phyloP scores from a whole-genome alignment of 176 grass and related monocot genomes.

The Panicum miliaceum region DNA sequence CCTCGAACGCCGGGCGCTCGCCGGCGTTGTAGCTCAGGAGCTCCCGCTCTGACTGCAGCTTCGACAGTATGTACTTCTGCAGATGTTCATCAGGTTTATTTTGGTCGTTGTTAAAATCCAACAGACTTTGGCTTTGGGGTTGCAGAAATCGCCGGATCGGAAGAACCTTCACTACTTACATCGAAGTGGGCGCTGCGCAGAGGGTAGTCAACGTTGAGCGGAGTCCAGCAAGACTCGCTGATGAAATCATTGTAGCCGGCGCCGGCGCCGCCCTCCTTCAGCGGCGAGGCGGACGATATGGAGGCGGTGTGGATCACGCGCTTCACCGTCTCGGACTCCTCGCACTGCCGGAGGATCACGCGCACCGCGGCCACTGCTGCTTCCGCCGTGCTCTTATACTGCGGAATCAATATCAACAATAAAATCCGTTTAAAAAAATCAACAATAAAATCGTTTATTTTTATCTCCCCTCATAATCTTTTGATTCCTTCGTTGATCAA shows the following conservation, averaged over 20 bases:
- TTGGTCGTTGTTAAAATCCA: too few species aligned
- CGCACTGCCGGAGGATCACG: slow-evolving; percentile 55
- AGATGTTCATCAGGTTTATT: not conserved
- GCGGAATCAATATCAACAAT: not conserved
- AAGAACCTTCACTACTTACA: slow-evolving; percentile 15
- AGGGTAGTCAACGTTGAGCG: slow-evolving; percentile 40
- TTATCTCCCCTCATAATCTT: too few species aligned
- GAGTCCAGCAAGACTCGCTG: slow-evolving; percentile 64
- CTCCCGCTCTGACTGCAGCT: slow-evolving; percentile 60
- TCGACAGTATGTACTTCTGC: slow-evolving; percentile 56
- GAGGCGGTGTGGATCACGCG: slow-evolving; percentile 76
- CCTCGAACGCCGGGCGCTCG: slow-evolving; percentile 47
- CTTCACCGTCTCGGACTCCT: slow-evolving; percentile 55
- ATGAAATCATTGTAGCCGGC: slow-evolving; percentile 43
- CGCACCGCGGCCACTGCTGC: slow-evolving; percentile 29
- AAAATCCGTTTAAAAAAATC: too few species aligned
- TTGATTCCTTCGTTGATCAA: too few species aligned
- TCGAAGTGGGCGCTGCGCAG: slow-evolving; percentile 39
- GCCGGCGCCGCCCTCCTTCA: slow-evolving; percentile 20
- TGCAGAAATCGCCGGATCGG: too few species aligned
- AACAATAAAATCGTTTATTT: too few species aligned
- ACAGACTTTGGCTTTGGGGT: too few species aligned
- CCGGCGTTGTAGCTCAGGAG: slow-evolving; percentile 53
- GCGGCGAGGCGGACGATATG: slow-evolving; percentile 48
- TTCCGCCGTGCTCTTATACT: slow-evolving; percentile 61